A percentile compares a stretch with the other conserved stretches of the same genome.
These are phyloP conservation scores for Verruconis gallopava DNA, from an alignment of 2,329 filamentous ascomycete species.

Conservation along the genomic window DNA sequence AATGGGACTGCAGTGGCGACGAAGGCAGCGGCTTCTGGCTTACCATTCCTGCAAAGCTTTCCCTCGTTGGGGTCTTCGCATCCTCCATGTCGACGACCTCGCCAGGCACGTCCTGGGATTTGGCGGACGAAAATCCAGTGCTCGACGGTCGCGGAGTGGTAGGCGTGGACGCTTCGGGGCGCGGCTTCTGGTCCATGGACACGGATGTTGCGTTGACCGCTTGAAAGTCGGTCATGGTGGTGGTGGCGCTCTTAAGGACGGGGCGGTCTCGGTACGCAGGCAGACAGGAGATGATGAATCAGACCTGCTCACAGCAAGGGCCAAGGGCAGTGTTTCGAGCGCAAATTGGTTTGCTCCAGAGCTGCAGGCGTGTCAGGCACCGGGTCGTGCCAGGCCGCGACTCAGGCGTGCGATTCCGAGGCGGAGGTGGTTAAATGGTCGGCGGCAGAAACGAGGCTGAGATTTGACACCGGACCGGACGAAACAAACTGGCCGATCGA, in stretches of 20 bases:
- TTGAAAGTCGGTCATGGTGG: slow-evolving; percentile 43
- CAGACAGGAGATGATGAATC: too few species aligned
- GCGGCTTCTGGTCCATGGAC: slow-evolving; percentile 26
- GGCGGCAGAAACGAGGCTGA: background rate
- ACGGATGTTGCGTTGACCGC: slow-evolving; percentile 46
- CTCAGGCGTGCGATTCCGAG: background rate
- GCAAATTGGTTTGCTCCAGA: too few species aligned
- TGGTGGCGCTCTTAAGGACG: too few species aligned
- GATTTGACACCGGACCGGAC: background rate
- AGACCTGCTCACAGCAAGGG: too few species aligned
- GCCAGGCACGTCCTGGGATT: background rate
- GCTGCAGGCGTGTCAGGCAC: background rate
- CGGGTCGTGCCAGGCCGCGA: background rate
- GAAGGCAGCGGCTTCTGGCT: slow-evolving; percentile 34
- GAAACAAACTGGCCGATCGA: background rate
- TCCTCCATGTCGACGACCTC: slow-evolving; percentile 23
- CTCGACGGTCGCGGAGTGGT: slow-evolving; percentile 39
- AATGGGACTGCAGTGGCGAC: slow-evolving; percentile 31
- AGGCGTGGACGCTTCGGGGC: slow-evolving; percentile 36
- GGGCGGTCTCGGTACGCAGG: background rate
- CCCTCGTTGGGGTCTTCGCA: slow-evolving; percentile 52
- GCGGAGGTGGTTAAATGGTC: background rate
- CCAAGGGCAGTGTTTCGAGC: too few species aligned
- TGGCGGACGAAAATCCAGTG: slow-evolving; percentile 26
- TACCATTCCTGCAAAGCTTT: slow-evolving; percentile 33